These are phyloP conservation scores for Hanseniaspora valbyensis DNA, from an alignment of 805 yeast species.

Conservation along the genomic window DNA sequence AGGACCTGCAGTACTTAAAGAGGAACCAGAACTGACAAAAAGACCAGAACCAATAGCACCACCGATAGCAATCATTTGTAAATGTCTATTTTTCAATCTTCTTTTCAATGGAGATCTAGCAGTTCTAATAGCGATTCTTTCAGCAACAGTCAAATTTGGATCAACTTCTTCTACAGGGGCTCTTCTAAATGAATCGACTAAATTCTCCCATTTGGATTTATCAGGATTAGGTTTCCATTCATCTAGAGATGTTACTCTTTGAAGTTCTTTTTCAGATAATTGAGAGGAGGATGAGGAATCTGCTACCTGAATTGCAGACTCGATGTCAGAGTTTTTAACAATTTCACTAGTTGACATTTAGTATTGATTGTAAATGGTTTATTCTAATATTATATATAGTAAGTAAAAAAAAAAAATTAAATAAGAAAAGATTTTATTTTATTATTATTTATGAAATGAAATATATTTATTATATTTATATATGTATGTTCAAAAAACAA, in stretches of 20 bases:
- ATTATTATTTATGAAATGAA: no score
- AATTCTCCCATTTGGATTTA: slow-evolving; percentile 29
- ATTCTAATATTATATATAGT: no score
- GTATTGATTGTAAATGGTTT: no score
- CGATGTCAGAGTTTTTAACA: not conserved
- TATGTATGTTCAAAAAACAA: no score
- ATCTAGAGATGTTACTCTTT: slow-evolving; percentile 1
- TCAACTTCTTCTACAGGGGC: slow-evolving; percentile 30
- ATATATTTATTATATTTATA: no score
- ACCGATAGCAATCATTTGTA: slow-evolving; percentile 60
- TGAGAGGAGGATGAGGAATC: not conserved
- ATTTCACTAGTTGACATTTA: slow-evolving; percentile 1
- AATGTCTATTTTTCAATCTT: slow-evolving; percentile 42
- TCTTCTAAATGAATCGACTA: slow-evolving; percentile 41
- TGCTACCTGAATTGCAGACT: not conserved
- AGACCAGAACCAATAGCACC: slow-evolving; percentile 70
- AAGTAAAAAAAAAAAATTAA: no score
- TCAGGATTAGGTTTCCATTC: slow-evolving; percentile 10
- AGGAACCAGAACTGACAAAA: slow-evolving; percentile 59
- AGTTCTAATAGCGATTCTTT: slow-evolving; percentile 35
- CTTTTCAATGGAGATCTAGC: slow-evolving; percentile 50
- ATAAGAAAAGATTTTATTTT: no score
- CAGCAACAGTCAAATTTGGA: slow-evolving; percentile 34
- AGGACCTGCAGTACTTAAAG: slow-evolving; percentile 56
- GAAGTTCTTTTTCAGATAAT: slow-evolving; percentile 1